A percentile compares a stretch with the other conserved stretches of the same genome.
phyloP scores from a whole-genome alignment of 108 stramenopile genomes.

The Tribonema minus region DNA sequence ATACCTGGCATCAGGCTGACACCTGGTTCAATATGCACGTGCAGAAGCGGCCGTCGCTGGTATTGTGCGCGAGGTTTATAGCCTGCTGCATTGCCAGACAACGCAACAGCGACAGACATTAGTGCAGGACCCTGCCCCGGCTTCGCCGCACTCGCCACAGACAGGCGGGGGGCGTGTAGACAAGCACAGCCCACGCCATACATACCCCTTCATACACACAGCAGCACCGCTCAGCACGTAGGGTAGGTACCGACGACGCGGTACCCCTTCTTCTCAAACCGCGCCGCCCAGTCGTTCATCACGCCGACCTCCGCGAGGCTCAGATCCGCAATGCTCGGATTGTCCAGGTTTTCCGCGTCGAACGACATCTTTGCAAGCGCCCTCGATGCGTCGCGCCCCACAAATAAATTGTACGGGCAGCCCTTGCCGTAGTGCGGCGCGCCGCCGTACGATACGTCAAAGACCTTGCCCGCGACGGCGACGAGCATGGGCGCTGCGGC shows the following conservation, averaged over 20 bases:
- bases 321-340: conserved; percentile 68
- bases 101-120: background rate
- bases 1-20: no score
- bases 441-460: conserved; percentile 92
- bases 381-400: conserved; percentile 84
- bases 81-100: background rate
- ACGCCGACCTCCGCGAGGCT: conserved; percentile 73
- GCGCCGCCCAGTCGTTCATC: conserved; percentile 86
- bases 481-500: conserved; percentile 36
- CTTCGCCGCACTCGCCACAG: background rate
- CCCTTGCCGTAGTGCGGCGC: conserved; percentile 72
- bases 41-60: no score
- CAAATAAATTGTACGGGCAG: conserved; percentile 82
- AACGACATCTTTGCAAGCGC: conserved; percentile 95
- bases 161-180: no score
- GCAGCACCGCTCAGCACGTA: background rate
- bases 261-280: conserved; percentile 81
- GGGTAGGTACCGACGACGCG: conserved; percentile 75
- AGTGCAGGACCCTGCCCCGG: background rate
- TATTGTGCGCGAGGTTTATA: no score
- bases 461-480: conserved; percentile 73
- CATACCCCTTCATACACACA: no score
- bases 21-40: no score
- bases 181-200: no score
- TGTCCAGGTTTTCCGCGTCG: conserved; percentile 74